Base-by-base conservation (phyloP, 2,329 filamentous ascomycete genomes). In the Sporothrix mexicana region DNA sequence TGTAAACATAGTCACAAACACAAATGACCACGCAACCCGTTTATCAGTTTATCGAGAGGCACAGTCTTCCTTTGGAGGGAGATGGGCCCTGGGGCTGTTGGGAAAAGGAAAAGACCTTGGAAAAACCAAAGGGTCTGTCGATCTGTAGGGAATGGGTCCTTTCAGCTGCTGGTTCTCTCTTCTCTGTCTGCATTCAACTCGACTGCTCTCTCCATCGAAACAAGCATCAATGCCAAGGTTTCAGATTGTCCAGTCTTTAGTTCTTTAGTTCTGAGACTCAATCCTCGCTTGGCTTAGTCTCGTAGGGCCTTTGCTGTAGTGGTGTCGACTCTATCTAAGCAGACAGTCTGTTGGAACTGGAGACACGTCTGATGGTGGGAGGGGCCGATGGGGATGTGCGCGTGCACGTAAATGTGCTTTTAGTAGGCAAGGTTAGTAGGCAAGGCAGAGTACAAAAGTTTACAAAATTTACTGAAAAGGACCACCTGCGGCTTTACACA, bases 351-450 rank as follows among this genome's bases (percentile, higher is more conserved):
- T 36, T 36, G 30, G 30, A 36, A 36, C 30, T 36, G 53, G 9
- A 5, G 12, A 8, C 25, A 61, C 49, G 36, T n/a, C 3, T 43
- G 3, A 8, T 61, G 10, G 30, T 61, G 30, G 15, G 57, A 41
- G 20, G 36, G 59, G 17, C 59, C 59, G 59, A 64, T 64, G 61
- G 61, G 61, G 61, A 62, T 64, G 61, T 64, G 61, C 61, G 61
- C n/a, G 41, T 25, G n/a, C 30, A 30, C 30, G 30, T 30, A 30
- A 30, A 30, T 30, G 30, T 30, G 30, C 2, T 30, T 30, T 30
- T 30, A n/a, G n/a, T n/a, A n/a, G n/a, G n/a, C n/a, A n/a, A n/a
- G n/a, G n/a, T n/a, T 5, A 30, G 30, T 30, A 30, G 30, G 30
- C 30, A 30, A 8, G 45, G 15, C 45, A 30, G 30, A 30, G 6